Conservation (phyloP, 371 early-diverging fungal genomes). For the Nematocida parisii region DNA sequence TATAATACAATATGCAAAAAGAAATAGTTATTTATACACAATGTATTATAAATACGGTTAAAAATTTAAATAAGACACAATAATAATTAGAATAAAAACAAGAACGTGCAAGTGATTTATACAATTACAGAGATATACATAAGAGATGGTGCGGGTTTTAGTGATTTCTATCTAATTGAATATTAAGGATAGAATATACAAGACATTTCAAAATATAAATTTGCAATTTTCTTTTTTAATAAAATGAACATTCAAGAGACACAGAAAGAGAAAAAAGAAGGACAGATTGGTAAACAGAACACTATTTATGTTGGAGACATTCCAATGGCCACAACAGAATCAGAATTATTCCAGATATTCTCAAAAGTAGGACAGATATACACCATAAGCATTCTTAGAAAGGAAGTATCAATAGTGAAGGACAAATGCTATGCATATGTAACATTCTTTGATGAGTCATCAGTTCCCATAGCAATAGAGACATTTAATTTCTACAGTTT, state of each 20-base stretch:
- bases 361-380: constrained; percentile 54
- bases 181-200: too few species aligned
- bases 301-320: constrained; percentile 67
- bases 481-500: constrained; percentile 65
- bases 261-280: constrained; percentile 45
- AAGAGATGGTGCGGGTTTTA: too few species aligned
- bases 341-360: constrained; percentile 67
- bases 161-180: too few species aligned
- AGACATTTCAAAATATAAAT: constrained; percentile 1
- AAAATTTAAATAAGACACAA: too few species aligned
- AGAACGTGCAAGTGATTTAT: too few species aligned
- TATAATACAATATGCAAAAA: too few species aligned
- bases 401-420: background rate
- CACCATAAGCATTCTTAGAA: constrained; percentile 56
- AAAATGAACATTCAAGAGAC: constrained; percentile 36
- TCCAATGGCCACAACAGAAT: constrained; percentile 58
- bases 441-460: constrained; percentile 61
- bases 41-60: too few species aligned
- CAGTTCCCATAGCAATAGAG: constrained; percentile 61
- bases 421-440: constrained; percentile 68
- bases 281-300: constrained; percentile 23
- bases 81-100: too few species aligned
- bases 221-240: constrained; percentile 42
- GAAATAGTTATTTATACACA: too few species aligned
- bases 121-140: too few species aligned